These are phyloP conservation scores for Xylariaceae sp. DNA, from an alignment of 2,329 filamentous ascomycete genomes.

Conservation along the genomic window DNA sequence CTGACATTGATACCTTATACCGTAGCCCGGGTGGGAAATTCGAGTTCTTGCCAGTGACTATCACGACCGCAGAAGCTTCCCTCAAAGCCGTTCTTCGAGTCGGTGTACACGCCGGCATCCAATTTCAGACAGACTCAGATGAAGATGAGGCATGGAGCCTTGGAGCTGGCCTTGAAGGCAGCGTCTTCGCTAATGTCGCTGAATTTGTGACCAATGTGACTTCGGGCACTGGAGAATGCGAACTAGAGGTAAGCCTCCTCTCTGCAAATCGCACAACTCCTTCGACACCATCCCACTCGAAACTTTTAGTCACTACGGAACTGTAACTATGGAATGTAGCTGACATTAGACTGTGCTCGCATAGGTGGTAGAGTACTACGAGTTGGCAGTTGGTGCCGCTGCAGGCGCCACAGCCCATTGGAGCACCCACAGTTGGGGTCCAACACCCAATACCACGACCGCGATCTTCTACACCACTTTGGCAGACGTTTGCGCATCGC, in stretches of 20 bases:
- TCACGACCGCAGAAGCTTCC: constrained; percentile 37
- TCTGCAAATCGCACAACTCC: no score
- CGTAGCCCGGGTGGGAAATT: constrained; percentile 35
- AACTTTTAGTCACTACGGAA: no score
- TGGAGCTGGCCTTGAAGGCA: constrained; percentile 43
- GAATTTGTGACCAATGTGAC: constrained; percentile 51
- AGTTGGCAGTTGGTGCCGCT: constrained; percentile 47
- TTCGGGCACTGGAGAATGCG: constrained; percentile 34
- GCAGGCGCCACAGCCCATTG: constrained; percentile 49
- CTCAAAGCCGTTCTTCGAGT: constrained; percentile 45
- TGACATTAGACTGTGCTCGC: no score
- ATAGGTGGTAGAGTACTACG: constrained; percentile 43
- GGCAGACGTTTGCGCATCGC: constrained; percentile 35
- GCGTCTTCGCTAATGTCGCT: constrained; percentile 48
- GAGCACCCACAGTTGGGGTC: constrained; percentile 7
- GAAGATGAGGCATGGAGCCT: constrained; percentile 21
- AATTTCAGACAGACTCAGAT: constrained; percentile 23
- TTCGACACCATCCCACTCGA: no score
- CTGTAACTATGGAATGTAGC: no score
- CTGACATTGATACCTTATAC: not conserved
- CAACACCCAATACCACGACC: not conserved
- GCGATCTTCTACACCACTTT: constrained; percentile 40
- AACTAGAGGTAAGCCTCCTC: constrained; percentile 22
- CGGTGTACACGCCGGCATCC: constrained; percentile 41
- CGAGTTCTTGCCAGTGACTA: constrained; percentile 51